phyloP scores from a whole-genome alignment of 1,139 yeast species.

The Citeromyces siamensis region DNA sequence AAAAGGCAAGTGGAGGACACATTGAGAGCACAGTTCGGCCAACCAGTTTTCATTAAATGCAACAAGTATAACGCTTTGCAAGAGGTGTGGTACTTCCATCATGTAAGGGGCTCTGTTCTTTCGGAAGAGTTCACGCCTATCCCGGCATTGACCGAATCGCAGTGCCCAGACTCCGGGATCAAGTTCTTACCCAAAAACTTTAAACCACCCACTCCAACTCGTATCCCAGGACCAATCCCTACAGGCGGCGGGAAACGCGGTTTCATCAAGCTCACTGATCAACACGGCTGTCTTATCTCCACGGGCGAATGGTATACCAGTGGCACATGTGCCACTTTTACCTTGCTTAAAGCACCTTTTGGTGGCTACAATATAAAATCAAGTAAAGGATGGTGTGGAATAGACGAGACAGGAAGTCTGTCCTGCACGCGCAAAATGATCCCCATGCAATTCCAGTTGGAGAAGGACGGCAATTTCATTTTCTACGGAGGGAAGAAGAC shows the following conservation, averaged over 20 bases:
- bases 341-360: constrained; percentile 38
- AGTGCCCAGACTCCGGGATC: constrained; percentile 65
- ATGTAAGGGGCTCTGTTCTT: constrained; percentile 62
- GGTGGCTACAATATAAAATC: constrained; percentile 64
- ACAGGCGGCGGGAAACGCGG: constrained; percentile 22
- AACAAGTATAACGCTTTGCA: constrained; percentile 54
- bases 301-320: constrained; percentile 75
- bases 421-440: constrained; percentile 21
- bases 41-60: constrained; percentile 61
- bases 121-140: constrained; percentile 55
- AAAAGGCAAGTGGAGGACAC: constrained; percentile 55
- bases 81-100: constrained; percentile 88
- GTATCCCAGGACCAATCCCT: constrained; percentile 18
- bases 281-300: constrained; percentile 69
- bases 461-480: constrained; percentile 30
- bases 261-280: constrained; percentile 37
- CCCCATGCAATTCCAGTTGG: constrained; percentile 42
- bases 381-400: constrained; percentile 64
- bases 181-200: constrained; percentile 64
- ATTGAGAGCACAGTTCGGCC: constrained; percentile 44
- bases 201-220: constrained; percentile 25
- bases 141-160: constrained; percentile 38
- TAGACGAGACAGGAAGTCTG: constrained; percentile 24
- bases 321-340: constrained; percentile 81
- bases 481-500: constrained; percentile 50